Evolutionary conservation across 345 rosid genomes (phyloP).

Genomic region (Cardiospermum halicacabum): DNA sequence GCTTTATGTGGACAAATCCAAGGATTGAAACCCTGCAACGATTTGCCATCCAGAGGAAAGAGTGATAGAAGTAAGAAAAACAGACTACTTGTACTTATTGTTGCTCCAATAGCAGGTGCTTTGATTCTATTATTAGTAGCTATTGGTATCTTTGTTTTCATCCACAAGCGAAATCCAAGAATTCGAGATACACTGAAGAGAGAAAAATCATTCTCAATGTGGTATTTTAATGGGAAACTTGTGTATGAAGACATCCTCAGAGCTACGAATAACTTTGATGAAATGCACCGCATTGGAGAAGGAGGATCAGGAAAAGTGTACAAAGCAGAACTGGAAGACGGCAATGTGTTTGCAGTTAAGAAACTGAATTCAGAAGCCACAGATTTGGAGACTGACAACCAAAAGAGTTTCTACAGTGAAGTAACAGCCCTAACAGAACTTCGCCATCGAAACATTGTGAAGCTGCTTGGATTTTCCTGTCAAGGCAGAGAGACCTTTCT

Average conservation of each 20-base stretch:
- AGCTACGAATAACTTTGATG: slow-evolving; percentile 23
- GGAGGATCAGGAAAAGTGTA: slow-evolving; percentile 25
- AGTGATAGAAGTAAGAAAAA: slow-evolving; percentile 1
- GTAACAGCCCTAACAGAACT: slow-evolving; percentile 16
- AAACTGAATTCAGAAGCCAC: slow-evolving; percentile 3
- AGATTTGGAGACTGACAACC: not conserved
- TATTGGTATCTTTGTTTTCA: not conserved
- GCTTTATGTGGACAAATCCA: slow-evolving; percentile 25
- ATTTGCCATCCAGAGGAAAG: not conserved
- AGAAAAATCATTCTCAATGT: not conserved
- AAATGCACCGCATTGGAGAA: slow-evolving; percentile 13
- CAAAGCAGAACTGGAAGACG: slow-evolving; percentile 16
- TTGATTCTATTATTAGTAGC: not conserved
- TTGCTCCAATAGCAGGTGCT: not conserved
- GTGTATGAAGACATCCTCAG: slow-evolving; percentile 19
- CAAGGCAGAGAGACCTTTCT: slow-evolving; percentile 4
- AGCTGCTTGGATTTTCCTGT: slow-evolving; percentile 21
- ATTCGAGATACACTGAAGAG: not conserved
- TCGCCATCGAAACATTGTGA: slow-evolving; percentile 14
- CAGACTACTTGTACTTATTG: slow-evolving; percentile 1
- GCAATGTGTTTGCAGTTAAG: slow-evolving; percentile 23
- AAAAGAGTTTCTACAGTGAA: slow-evolving; percentile 18
- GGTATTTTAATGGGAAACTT: slow-evolving; percentile 16
- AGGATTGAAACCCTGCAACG: slow-evolving; percentile 22
- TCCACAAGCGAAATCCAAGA: not conserved